Conservation (phyloP, 2,329 filamentous ascomycete genomes). For the Cyphellophora attinorum region DNA sequence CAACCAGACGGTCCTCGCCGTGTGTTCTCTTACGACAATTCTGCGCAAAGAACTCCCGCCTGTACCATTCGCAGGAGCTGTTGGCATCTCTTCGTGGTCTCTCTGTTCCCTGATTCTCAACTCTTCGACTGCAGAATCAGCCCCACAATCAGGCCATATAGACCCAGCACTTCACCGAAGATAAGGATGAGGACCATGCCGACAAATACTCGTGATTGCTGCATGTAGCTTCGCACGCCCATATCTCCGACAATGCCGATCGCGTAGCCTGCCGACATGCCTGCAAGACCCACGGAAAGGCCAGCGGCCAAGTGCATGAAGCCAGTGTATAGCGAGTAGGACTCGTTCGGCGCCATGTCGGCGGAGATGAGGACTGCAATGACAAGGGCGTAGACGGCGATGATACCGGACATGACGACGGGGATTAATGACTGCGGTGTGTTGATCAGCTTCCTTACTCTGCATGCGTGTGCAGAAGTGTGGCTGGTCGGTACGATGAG, state of each 20-base stretch:
- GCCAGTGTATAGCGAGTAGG: constrained; percentile 78
- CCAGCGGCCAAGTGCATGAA: constrained; percentile 92
- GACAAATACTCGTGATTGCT: constrained; percentile 90
- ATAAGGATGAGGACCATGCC: constrained; percentile 98
- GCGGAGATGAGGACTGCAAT: constrained; percentile 92
- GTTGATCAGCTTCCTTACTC: constrained; percentile 1
- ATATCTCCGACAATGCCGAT: constrained; percentile 94
- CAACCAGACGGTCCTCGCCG: too few species aligned
- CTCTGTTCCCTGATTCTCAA: constrained; percentile 38
- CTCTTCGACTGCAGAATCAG: constrained; percentile 86
- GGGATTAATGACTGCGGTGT: constrained; percentile 41
- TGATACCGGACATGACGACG: constrained; percentile 92
- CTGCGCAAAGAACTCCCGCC: too few species aligned
- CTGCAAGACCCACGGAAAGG: constrained; percentile 81
- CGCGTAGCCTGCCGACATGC: constrained; percentile 87
- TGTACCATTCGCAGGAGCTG: too few species aligned
- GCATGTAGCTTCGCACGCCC: constrained; percentile 89
- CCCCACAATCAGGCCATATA: constrained; percentile 91
- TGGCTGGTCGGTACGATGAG: too few species aligned
- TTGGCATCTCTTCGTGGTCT: too few species aligned
- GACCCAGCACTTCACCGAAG: constrained; percentile 92
- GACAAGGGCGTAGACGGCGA: constrained; percentile 95
- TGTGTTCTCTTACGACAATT: too few species aligned
- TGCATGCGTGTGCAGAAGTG: not conserved
- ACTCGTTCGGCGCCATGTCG: constrained; percentile 62